Conservation (phyloP, 805 yeast genomes). For the Candida chilensis region DNA sequence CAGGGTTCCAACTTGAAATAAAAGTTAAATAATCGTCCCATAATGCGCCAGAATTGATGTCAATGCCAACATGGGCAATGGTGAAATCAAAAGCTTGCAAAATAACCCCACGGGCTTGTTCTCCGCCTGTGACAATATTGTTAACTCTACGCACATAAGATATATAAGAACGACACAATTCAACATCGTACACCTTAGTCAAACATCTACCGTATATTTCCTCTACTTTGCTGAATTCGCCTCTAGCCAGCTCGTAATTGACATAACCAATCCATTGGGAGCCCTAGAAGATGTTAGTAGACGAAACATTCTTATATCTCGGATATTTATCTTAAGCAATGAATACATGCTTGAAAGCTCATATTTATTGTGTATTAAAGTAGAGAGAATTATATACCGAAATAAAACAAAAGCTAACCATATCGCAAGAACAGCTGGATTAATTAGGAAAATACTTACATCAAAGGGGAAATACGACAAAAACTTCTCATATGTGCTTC, state of each 20-base stretch:
- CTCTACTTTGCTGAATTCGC: constrained; percentile 61
- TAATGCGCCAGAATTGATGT: constrained; percentile 56
- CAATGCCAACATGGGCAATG: constrained; percentile 68
- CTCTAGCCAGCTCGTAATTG: constrained; percentile 51
- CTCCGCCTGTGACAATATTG: constrained; percentile 72
- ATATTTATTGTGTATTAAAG: too few species aligned
- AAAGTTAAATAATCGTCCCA: constrained; percentile 85
- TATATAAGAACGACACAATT: constrained; percentile 71
- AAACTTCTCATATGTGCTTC: constrained; percentile 49
- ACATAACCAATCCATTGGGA: constrained; percentile 71
- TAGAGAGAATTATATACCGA: too few species aligned
- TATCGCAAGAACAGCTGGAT: background rate
- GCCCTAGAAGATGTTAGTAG: constrained; percentile 11
- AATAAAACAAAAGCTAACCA: too few species aligned
- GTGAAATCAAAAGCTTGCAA: constrained; percentile 82
- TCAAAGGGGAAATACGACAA: constrained; percentile 59
- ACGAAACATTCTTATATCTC: background rate
- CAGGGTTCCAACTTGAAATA: constrained; percentile 69
- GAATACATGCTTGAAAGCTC: constrained; percentile 1
- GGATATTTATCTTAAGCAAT: background rate
- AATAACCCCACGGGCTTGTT: constrained; percentile 64
- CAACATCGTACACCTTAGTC: constrained; percentile 51
- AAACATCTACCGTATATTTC: constrained; percentile 57
- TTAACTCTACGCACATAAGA: constrained; percentile 67
- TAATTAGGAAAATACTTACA: constrained; percentile 15